phyloP scores from a whole-genome alignment of 1,284 basidiomycete species.

The Pseudozyma sp. region DNA sequence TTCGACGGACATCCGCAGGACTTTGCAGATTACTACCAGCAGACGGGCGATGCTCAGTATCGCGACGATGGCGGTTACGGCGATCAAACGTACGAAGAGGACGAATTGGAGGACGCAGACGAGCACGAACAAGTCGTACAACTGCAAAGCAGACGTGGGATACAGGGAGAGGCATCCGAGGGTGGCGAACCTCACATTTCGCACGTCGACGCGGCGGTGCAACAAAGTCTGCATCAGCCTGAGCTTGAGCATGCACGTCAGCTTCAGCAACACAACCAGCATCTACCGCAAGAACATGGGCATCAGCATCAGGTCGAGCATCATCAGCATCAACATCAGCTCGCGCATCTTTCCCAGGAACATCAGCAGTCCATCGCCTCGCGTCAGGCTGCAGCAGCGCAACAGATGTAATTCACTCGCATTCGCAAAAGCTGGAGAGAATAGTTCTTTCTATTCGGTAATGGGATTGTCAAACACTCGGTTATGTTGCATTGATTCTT shows the following conservation, averaged over 20 bases:
- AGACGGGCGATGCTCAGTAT: constrained; percentile 14
- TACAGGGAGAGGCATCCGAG: constrained; percentile 22
- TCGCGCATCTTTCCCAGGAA: neutral
- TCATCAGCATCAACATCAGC: constrained; percentile 1
- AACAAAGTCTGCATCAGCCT: constrained; percentile 7
- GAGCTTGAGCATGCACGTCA: constrained; percentile 1
- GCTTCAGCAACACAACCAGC: neutral
- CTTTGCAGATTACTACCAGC: constrained; percentile 38
- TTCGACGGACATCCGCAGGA: constrained; percentile 20
- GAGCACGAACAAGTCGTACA: constrained; percentile 36
- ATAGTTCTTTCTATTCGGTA: neutral
- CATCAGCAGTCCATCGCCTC: neutral
- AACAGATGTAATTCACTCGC: constrained; percentile 9
- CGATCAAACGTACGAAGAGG: constrained; percentile 11
- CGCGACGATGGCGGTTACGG: neutral
- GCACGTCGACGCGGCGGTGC: neutral
- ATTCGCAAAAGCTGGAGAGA: too few relatives aligned
- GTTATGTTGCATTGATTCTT: too few relatives aligned
- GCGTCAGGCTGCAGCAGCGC: neutral
- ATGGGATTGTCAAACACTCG: neutral
- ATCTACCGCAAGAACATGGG: neutral
- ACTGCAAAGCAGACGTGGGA: constrained; percentile 23
- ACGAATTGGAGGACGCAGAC: constrained; percentile 29
- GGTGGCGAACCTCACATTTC: constrained; percentile 2
- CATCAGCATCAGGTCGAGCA: neutral